Base-by-base conservation (phyloP, 805 yeast species). In the Wickerhamiella spandovensis region DNA sequence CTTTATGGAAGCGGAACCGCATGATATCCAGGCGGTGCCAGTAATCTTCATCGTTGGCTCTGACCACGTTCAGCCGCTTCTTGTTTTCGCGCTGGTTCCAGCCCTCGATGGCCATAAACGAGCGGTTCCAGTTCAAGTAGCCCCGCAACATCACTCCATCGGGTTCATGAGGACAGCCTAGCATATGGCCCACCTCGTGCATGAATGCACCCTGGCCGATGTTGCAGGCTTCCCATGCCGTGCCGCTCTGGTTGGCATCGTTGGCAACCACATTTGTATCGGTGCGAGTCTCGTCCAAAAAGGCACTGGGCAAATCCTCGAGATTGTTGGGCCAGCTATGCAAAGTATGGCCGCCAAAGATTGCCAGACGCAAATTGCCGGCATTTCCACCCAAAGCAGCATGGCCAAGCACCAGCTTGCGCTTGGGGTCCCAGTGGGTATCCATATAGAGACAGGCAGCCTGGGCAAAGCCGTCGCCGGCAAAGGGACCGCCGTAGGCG, bases 301-400 rank as follows among this genome's bases (percentile, higher is more conserved):
- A 86, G 28, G 78, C 68, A 0, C 81, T 76, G 5, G 76, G 76
- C 3, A 92, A 64, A 38, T 79, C 81, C 51, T 87, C 92, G 53
- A 87, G 71, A 51, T 75, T 76, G n/a, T 75, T 65, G n/a, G 98
- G 97, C 94, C 95, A 92, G 1, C 95, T 77, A 63, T 84, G 89
- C 12, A 87, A 57, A 0, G 95, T 92, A 61, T 92, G 97, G 6
- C 95, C 81, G 5, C 98, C 98, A 66, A 89, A 90, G 9, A 92
- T 87, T 1, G 95, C 97, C 49, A 92, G 67, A 55, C 79, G 79
- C 43, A 86, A 69, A 43, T 77, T 70, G 42, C 74, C 81, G 23
- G 74, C 73, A 12, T 92, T 92, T 25, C 97, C 97, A 44, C 97
- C 97, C 17, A 90, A 68, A 0, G 97, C 97, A 1, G 97, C 97